These are phyloP conservation scores for Venturia aucupariae DNA, from an alignment of 2,329 filamentous ascomycete species.

Conservation along the genomic window DNA sequence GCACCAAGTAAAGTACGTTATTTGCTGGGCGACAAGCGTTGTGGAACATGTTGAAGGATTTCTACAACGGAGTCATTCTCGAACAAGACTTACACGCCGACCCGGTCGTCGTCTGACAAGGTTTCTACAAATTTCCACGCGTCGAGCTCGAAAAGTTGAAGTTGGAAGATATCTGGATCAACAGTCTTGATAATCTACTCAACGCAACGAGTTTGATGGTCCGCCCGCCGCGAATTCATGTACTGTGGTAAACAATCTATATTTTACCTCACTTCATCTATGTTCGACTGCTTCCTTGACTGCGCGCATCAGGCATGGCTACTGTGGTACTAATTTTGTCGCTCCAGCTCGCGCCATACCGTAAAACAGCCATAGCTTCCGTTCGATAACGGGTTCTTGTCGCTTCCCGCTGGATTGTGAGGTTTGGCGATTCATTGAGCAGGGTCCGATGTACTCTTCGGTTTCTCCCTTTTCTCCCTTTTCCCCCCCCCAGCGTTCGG, in stretches of 20 bases:
- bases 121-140: neutral
- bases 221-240: neutral
- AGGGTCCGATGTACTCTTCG: neutral
- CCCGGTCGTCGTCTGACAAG: neutral
- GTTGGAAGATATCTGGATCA: neutral
- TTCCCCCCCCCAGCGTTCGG: neutral
- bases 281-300: neutral
- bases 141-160: neutral
- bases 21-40: neutral
- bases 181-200: neutral
- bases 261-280: neutral
- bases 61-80: neutral
- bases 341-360: neutral
- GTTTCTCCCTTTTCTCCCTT: no score
- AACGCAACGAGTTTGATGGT: neutral
- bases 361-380: neutral
- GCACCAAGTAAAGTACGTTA: neutral
- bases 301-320: neutral
- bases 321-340: neutral
- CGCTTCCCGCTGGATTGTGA: neutral
- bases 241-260: neutral
- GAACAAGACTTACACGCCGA: neutral
- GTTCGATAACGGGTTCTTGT: neutral
- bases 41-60: neutral
- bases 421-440: neutral